Evolutionary conservation across 371 early-diverging fungal genomes (phyloP), one percentile per base, ranked within the genome.

Genomic region (Mortierella sp.): DNA sequence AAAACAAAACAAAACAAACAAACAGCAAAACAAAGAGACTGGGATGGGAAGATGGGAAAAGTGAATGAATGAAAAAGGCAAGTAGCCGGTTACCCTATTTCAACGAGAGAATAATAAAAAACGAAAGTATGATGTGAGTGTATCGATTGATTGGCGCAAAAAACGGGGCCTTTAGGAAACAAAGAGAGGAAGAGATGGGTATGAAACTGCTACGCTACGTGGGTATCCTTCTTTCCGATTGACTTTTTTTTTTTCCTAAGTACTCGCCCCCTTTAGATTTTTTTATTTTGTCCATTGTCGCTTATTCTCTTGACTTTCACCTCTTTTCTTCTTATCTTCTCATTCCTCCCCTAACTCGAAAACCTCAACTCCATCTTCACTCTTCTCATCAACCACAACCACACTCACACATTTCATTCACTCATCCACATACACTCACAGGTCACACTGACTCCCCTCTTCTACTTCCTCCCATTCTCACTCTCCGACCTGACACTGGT

Each of bases 201-300:
- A n/a, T n/a, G n/a, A 48, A 16, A 19, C 1, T 4, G 48, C n/a
- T n/a, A n/a, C 7, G 22, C 6, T 48, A 9, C n/a, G 7, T n/a
- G 16, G 4, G 8, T 48, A n/a, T 8, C n/a, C 2, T 19, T 48
- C 48, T n/a, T n/a, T 5, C 48, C 48, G 4, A n/a, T 19, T n/a
- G 48, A 48, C 48, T 48, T 52, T 44, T 34, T 6, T 37, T 26
- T 26, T 16, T 44, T 14, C 55, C 45, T 19, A 39, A 40, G 19
- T 52, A 37, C 53, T 29, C 11, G n/a, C n/a, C n/a, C n/a, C n/a
- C n/a, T n/a, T n/a, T n/a, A n/a, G n/a, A n/a, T n/a, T n/a, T n/a
- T n/a, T n/a, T n/a, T n/a, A n/a, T 50, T 39, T 64, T 9, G 48
- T 48, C 31, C 66, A 14, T 34, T 37, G 50, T 72, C 64, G 41